Conservation (phyloP, 2,329 filamentous ascomycete species). For the Plectosphaerella sp. region DNA sequence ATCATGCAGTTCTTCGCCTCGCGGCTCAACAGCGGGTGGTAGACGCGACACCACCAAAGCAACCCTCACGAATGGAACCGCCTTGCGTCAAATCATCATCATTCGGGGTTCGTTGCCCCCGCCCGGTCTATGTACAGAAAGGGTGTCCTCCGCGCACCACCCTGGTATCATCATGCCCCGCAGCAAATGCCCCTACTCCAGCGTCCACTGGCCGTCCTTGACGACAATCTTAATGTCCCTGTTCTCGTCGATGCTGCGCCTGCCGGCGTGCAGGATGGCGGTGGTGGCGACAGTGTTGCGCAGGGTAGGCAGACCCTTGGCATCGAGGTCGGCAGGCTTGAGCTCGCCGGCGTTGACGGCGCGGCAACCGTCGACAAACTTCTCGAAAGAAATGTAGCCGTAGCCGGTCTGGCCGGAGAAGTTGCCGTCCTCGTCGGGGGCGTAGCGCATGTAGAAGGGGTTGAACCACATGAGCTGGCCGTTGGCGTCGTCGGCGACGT, state of each 20-base stretch:
- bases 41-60: neutral
- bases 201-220: slow-evolving; percentile 61
- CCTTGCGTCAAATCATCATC: neutral
- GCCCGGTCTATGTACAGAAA: neutral
- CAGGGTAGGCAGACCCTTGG: slow-evolving; percentile 76
- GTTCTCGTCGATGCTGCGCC: slow-evolving; percentile 78
- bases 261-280: slow-evolving; percentile 83
- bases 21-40: slow-evolving; percentile 40
- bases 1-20: slow-evolving; percentile 81
- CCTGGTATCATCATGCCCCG: neutral
- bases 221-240: slow-evolving; percentile 71
- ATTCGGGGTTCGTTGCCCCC: neutral
- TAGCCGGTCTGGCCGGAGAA: slow-evolving; percentile 89
- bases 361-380: slow-evolving; percentile 85
- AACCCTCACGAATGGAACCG: neutral
- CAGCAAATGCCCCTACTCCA: slow-evolving; percentile 38
- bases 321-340: slow-evolving; percentile 72
- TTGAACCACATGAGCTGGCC: slow-evolving; percentile 81
- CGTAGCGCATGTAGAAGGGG: slow-evolving; percentile 93
- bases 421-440: slow-evolving; percentile 91
- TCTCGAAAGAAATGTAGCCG: slow-evolving; percentile 91
- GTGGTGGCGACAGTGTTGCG: slow-evolving; percentile 88
- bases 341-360: slow-evolving; percentile 70
- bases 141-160: neutral
- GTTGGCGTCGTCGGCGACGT: slow-evolving; percentile 77